Conservation (phyloP, 2,329 filamentous ascomycete species). For the Aspergillus glaucus region DNA sequence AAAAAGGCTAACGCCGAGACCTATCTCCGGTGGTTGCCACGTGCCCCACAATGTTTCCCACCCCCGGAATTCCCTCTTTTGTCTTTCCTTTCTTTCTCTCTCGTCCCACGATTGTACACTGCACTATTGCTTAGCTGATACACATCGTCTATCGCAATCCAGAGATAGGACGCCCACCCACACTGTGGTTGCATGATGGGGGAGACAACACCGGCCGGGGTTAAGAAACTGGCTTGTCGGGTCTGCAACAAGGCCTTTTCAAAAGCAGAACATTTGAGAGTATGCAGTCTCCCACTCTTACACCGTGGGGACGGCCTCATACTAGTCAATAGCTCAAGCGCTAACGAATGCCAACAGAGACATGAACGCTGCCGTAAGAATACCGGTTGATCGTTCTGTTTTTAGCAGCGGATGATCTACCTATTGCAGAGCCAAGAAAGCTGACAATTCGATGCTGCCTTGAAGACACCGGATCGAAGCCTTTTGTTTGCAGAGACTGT, state of each 20-base stretch:
- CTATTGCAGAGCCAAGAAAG: slow-evolving; percentile 2
- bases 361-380: slow-evolving; percentile 40
- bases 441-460: slow-evolving; percentile 13
- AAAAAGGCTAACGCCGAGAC: background rate
- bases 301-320: slow-evolving; percentile 8
- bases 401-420: background rate
- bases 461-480: slow-evolving; percentile 37
- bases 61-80: slow-evolving; percentile 6
- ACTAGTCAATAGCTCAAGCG: slow-evolving; percentile 6
- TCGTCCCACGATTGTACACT: background rate
- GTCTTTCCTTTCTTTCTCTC: background rate
- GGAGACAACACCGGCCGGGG: slow-evolving; percentile 7
- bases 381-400: slow-evolving; percentile 1
- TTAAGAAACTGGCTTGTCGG: slow-evolving; percentile 30
- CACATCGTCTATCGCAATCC: too few species aligned
- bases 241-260: slow-evolving; percentile 38
- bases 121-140: too few species aligned
- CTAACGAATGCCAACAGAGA: slow-evolving; percentile 23
- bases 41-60: slow-evolving; percentile 17
- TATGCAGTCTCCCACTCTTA: slow-evolving; percentile 12
- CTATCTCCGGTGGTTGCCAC: slow-evolving; percentile 9
- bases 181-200: slow-evolving; percentile 6
- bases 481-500: slow-evolving; percentile 38
- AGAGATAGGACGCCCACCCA: too few species aligned
- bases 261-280: slow-evolving; percentile 38